Base-by-base conservation (phyloP, 768 basidiomycete species). In the Xanthoconium stramineum region DNA sequence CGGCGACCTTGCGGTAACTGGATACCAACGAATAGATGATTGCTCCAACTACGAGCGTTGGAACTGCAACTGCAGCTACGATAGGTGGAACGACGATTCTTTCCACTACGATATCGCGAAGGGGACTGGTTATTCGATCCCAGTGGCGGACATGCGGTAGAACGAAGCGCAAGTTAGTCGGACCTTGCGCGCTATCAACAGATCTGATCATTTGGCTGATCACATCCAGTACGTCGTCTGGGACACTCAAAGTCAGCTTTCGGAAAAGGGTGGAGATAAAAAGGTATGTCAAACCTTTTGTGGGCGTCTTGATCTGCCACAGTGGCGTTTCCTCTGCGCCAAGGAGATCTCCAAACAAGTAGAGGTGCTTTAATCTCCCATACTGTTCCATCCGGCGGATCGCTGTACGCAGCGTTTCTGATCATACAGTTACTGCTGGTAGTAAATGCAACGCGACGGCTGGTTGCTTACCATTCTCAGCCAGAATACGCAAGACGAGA, bases 361-460 rank as follows among this genome's bases (percentile, higher is more conserved):
- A 55, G 20, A 64, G 57, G 32, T 64, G 62, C 17, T 55, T 65
- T 12, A 65, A 39, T 37, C 55, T 59, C 7, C 55, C 24, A 35
- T 62, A 65, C 24, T 55, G 48, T 28, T 33, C 17, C 8, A 43
- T 53, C 35, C 55, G 60, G 15, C 63, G 63, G 38, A 65, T 59
- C 5, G 44, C 60, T 24, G 62, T 50, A 15, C 64, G 64, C 14
- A 65, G 54, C 24, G 45, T 57, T 55, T 65, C 64, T 65, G 42
- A 8, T 6, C 33, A 6, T n/a, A 55, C 15, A n/a, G 37, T n/a
- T n/a, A n/a, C n/a, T n/a, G 28, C 33, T 47, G n/a, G 17, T 13
- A 8, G 17, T 47, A 8, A 40, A 32, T 29, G 17, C 1, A 19
- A 32, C 29, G 3, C n/a, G 30, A 11, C 17, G 20, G 1, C 1